A percentile compares a stretch with the other conserved stretches of the same genome.
Evolutionary conservation across 305 asterid species (phyloP).

Genomic region (Fraxinus ornus): DNA sequence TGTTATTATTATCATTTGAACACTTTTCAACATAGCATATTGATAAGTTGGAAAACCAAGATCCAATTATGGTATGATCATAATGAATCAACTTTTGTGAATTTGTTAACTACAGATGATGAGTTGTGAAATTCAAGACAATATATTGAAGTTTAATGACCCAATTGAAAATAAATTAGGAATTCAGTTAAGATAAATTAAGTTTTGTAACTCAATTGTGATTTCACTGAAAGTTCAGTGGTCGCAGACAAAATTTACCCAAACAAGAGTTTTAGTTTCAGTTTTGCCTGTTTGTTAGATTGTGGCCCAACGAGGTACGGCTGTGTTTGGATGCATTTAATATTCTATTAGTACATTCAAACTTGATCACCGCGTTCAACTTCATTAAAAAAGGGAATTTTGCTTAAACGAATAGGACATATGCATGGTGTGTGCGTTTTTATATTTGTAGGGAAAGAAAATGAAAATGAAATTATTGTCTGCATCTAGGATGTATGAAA

Average conservation of each 20-base stretch:
- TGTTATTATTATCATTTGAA: not conserved
- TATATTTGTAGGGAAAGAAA: not conserved
- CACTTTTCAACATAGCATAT: not conserved
- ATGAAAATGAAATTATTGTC: too few species aligned
- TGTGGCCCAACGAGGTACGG: not conserved
- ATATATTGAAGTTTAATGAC: not conserved
- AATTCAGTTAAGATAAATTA: not conserved
- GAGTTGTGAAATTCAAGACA: not conserved
- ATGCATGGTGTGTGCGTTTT: not conserved
- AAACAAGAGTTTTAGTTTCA: not conserved
- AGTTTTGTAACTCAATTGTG: not conserved
- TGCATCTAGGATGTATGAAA: not conserved
- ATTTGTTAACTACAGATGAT: not conserved
- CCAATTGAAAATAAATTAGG: not conserved
- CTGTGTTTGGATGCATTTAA: not conserved
- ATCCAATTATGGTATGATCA: not conserved
- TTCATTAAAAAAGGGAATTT: not conserved
- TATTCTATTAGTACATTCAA: not conserved
- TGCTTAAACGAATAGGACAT: not conserved
- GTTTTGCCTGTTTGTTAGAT: not conserved
- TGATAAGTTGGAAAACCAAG: not conserved
- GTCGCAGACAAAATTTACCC: not conserved
- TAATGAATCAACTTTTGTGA: not conserved
- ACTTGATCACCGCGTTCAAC: not conserved
- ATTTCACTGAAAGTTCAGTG: too few species aligned